Base-by-base conservation (phyloP, 805 yeast species). In the Candida maesae region DNA sequence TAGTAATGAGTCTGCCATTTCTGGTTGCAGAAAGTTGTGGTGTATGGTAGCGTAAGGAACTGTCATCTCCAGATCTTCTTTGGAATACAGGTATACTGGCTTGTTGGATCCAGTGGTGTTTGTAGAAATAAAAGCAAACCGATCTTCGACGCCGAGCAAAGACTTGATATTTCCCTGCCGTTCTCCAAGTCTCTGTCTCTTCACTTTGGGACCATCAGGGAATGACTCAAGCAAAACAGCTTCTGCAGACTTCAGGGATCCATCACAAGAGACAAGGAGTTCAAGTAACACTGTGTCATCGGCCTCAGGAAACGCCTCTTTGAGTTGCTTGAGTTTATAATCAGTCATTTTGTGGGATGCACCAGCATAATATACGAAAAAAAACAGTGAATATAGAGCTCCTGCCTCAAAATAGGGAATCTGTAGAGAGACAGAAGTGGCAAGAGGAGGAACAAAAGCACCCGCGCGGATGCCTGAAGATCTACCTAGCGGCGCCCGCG, bases 11-110 rank as follows among this genome's bases (percentile, higher is more conserved):
- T 74, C 67, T 0, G 87, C 77, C 8, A 76, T 43, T 0, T 68
- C 65, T 0, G 58, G 44, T 0, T 86, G 82, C 4, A 85, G 60
- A 31, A 80, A 76, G 46, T 74, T 66, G 33, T 60, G 63, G 41
- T 73, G 70, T 32, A 79, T 62, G 2, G 78, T 64, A 4, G 71
- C 69, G 46, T 77, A 78, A 1, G 81, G 78, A 3, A 79, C 42
- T n/a, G 67, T 51, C 18, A 61, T 38, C 45, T 71, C 70, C 3
- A 82, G 72, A 31, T 76, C 79, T 25, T 67, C 70, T 19, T 78
- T 75, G 1, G 77, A 67, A 44, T 73, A 68, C 5, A 84, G 58
- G 33, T 64, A 64, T 4, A 73, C 56, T 1, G 70, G 59, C 41
- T 53, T 55, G 15, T 45, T 56, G 13, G 47, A 8, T 11, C 46